Evolutionary conservation across 192 early-diverging fungal species (phyloP).

Genomic region (Phycomyces nitens): DNA sequence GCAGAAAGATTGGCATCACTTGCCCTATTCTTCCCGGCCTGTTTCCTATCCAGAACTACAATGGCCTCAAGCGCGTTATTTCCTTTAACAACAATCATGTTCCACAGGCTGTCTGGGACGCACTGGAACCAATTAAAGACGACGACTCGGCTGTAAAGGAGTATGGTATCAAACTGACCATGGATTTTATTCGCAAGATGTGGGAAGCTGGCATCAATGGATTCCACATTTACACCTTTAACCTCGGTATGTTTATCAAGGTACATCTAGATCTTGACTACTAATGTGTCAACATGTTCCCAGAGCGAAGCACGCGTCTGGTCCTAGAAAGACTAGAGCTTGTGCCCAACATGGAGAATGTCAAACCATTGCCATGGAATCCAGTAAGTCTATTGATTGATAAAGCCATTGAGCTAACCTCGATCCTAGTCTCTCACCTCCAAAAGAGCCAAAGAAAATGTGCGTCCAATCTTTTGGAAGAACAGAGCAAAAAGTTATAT

Average conservation of each 20-base stretch:
- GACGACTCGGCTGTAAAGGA: conserved; percentile 97
- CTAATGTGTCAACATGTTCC: too few relatives aligned
- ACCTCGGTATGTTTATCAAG: conserved; percentile 45
- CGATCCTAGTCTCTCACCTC: conserved; percentile 36
- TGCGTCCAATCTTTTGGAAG: conserved; percentile 98
- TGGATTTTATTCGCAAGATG: conserved; percentile 70
- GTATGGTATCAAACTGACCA: conserved; percentile 80
- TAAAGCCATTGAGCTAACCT: neutral
- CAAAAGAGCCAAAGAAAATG: conserved; percentile 89
- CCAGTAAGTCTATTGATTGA: conserved; percentile 48
- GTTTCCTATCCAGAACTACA: conserved; percentile 92
- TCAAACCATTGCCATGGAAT: conserved; percentile 76
- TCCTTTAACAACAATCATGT: conserved; percentile 81
- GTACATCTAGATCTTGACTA: too few relatives aligned
- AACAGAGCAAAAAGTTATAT: conserved; percentile 93
- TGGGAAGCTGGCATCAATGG: conserved; percentile 50
- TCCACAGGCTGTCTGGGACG: conserved; percentile 66
- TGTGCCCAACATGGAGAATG: conserved; percentile 60
- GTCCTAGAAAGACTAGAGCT: conserved; percentile 76
- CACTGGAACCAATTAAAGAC: conserved; percentile 87
- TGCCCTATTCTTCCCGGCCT: conserved; percentile 88
- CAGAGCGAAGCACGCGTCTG: conserved; percentile 73
- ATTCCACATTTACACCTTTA: conserved; percentile 95
- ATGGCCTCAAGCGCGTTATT: conserved; percentile 85
- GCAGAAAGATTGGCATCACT: conserved; percentile 68